A percentile compares a stretch with the other conserved stretches of the same genome.
phyloP scores from a whole-genome alignment of 148 eudicot species.

The Chenopodium quinoa region DNA sequence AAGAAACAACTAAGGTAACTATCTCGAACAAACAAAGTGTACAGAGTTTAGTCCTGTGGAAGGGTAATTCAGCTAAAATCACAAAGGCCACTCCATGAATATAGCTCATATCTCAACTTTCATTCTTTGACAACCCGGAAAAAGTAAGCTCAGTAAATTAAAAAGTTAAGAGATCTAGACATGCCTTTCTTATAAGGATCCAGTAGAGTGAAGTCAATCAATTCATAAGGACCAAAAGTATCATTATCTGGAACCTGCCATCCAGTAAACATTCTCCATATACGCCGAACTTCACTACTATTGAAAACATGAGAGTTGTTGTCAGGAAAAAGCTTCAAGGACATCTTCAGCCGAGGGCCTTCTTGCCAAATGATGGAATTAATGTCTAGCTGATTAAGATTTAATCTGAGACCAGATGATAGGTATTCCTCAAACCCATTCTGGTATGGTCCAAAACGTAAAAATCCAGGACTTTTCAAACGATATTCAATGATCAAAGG shows the following conservation, averaged over 20 bases:
- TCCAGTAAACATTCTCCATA: slow-evolving; percentile 45
- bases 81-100: not conserved
- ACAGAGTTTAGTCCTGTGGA: not conserved
- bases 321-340: slow-evolving; percentile 50
- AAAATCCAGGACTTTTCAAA: slow-evolving; percentile 63
- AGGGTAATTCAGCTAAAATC: not conserved
- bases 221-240: slow-evolving; percentile 64
- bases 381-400: slow-evolving; percentile 44
- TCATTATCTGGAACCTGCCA: slow-evolving; percentile 55
- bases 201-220: slow-evolving; percentile 47
- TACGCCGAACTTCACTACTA: slow-evolving; percentile 45
- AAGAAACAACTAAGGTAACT: not conserved
- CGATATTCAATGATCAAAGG: slow-evolving; percentile 57
- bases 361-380: slow-evolving; percentile 44
- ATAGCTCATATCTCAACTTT: not conserved
- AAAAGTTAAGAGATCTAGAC: slow-evolving; percentile 26
- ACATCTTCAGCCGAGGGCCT: slow-evolving; percentile 59
- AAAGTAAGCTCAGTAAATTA: not conserved
- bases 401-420: slow-evolving; percentile 45
- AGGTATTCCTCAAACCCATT: slow-evolving; percentile 42
- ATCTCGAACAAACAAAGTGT: not conserved
- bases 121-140: not conserved
- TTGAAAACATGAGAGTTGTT: slow-evolving; percentile 33
- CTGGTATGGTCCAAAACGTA: slow-evolving; percentile 44
- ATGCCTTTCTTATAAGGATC: slow-evolving; percentile 46